Evolutionary conservation across 306 rosid species (phyloP).

Genomic region (Cicer arietinum): DNA sequence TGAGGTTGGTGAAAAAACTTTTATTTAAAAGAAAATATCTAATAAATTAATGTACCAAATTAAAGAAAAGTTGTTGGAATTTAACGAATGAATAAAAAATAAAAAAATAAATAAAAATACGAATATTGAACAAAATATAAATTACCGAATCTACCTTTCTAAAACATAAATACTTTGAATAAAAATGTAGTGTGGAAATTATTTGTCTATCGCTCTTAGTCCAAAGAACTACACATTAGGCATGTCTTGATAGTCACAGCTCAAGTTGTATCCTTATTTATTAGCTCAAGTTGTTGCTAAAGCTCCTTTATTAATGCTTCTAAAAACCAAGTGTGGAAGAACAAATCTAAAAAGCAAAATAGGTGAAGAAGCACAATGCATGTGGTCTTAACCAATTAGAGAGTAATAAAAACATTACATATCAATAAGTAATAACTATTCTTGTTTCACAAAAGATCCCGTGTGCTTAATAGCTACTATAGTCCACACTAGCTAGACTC

Average conservation of each 20-base stretch:
- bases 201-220: no score
- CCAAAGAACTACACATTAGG: no score
- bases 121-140: no score
- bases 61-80: no score
- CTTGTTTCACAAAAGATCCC: slow-evolving; percentile 13
- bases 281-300: not conserved
- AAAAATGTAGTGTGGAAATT: no score
- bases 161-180: no score
- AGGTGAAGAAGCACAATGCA: slow-evolving; percentile 36
- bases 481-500: not conserved
- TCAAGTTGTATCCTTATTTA: not conserved
- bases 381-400: slow-evolving; percentile 15
- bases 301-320: not conserved
- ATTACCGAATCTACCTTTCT: no score
- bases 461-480: slow-evolving; percentile 29
- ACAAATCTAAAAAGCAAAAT: not conserved
- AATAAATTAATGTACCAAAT: no score
- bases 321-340: not conserved
- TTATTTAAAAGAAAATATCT: no score
- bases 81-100: no score
- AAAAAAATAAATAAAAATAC: no score
- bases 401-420: slow-evolving; percentile 4
- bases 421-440: slow-evolving; percentile 12
- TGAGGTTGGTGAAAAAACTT: no score
- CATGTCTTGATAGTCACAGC: not conserved